Base-by-base conservation (phyloP, 805 yeast genomes). In the Cyberlindnera mrakii region DNA sequence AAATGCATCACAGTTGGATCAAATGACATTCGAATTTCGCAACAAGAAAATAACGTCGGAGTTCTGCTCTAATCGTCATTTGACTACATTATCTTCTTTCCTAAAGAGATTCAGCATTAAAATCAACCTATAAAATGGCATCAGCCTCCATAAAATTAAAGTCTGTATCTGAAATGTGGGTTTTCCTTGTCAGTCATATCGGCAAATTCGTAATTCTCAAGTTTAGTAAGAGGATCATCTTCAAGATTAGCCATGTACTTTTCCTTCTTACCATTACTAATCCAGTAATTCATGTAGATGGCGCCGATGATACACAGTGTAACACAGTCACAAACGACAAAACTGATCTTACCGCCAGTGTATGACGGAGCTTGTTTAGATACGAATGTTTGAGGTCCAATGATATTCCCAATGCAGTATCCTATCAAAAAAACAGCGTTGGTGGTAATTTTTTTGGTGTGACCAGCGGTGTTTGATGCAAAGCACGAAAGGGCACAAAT, bases 301-400 rank as follows among this genome's bases (percentile, higher is more conserved):
- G 37, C 30, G 3, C 39, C 11, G 48, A 45, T 2, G 43, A 27
- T 19, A 45, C 5, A 3, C 43, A 40, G 1, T 37, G 33, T 37
- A 39, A 30, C 20, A 35, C 43, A 33, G 40, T 35, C 6, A 39
- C 35, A 39, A 45, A 35, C 20, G 37, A 40, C 27, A 40, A 40
- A 25, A 39, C 47, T 6, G 47, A 17, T 6, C 44, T 40, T 37
- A 60, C 23, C 23, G 5, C 23, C 23, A 7, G 23, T 62, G 51
- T 82, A 85, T 29, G 60, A 55, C 6, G 89, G 89, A 18, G 78
- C 79, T 45, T 81, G 76, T 6, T 60, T 50, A 0, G 72, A 63
- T 44, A 67, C 67, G 64, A 83, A 83, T 16, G 84, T 71, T 59
- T 82, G 88, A 5, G 91, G 88, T 1, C 90, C 91, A 43, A 81